Evolutionary conservation across 805 yeast genomes (phyloP).

Genomic region (Saturnispora gosingensis): DNA sequence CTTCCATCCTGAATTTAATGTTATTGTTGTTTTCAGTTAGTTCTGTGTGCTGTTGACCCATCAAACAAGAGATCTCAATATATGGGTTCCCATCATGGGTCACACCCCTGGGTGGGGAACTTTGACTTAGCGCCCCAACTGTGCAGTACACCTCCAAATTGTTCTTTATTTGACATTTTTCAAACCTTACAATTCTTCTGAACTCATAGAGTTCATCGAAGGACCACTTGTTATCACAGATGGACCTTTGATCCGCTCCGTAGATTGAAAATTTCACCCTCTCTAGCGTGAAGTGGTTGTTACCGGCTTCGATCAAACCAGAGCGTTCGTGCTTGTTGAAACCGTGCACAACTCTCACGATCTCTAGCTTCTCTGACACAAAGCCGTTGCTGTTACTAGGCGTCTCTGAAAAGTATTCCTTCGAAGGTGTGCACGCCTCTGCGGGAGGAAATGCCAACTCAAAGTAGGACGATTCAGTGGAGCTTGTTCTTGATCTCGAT

Average conservation of each 20-base stretch:
- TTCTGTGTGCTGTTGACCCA: slow-evolving; percentile 28
- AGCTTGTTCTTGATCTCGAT: not conserved
- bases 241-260: not conserved
- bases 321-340: not conserved
- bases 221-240: not conserved
- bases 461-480: not conserved
- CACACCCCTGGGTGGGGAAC: not conserved
- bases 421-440: slow-evolving; percentile 4
- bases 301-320: not conserved
- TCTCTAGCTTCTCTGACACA: not conserved
- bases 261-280: not conserved
- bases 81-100: not conserved
- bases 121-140: not conserved
- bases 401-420: not conserved
- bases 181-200: slow-evolving; percentile 2
- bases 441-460: slow-evolving; percentile 3
- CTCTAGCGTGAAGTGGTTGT: not conserved
- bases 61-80: slow-evolving; percentile 52
- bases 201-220: not conserved
- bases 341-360: not conserved
- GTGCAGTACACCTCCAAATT: not conserved
- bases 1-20: not conserved
- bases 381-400: not conserved
- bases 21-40: slow-evolving; percentile 17
- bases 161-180: not conserved